A percentile compares a stretch with the other conserved stretches of the same genome.
phyloP scores from a whole-genome alignment of 1,284 basidiomycete species.

The Wolfiporia cocos region DNA sequence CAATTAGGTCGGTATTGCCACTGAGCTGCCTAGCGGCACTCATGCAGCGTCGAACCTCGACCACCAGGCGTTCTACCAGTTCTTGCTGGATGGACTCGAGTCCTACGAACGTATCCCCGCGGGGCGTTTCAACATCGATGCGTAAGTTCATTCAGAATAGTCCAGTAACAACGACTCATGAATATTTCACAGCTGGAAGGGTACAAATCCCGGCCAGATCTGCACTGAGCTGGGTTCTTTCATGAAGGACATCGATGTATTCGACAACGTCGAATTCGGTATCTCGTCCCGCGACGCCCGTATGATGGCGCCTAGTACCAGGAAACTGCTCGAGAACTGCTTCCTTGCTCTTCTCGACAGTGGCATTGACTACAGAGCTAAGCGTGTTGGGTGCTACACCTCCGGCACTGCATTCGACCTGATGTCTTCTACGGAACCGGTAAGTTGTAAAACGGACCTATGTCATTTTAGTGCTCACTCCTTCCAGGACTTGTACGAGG shows the following conservation, averaged over 20 bases:
- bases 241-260: conserved; percentile 29
- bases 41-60: conserved; percentile 25
- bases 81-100: conserved; percentile 28
- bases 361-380: conserved; percentile 33
- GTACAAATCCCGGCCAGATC: conserved; percentile 22
- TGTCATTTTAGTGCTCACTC: no score
- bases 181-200: conserved; percentile 17
- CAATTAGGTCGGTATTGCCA: conserved; percentile 35
- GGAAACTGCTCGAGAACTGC: conserved; percentile 33
- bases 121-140: conserved; percentile 21
- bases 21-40: conserved; percentile 31
- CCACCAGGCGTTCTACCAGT: conserved; percentile 31
- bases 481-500: conserved; percentile 29
- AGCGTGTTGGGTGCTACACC: conserved; percentile 34
- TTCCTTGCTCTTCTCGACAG: conserved; percentile 36
- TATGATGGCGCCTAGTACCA: conserved; percentile 28
- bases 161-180: background rate
- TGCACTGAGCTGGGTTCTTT: conserved; percentile 29
- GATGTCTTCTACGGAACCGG: conserved; percentile 10
- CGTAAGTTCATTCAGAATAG: conserved; percentile 1
- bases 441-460: conserved; percentile 2
- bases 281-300: conserved; percentile 32
- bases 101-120: conserved; percentile 30
- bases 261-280: conserved; percentile 38
- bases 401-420: conserved; percentile 20